Evolutionary conservation across 2,329 filamentous ascomycete species (phyloP).

Genomic region (Cladosporium cucumerinum): DNA sequence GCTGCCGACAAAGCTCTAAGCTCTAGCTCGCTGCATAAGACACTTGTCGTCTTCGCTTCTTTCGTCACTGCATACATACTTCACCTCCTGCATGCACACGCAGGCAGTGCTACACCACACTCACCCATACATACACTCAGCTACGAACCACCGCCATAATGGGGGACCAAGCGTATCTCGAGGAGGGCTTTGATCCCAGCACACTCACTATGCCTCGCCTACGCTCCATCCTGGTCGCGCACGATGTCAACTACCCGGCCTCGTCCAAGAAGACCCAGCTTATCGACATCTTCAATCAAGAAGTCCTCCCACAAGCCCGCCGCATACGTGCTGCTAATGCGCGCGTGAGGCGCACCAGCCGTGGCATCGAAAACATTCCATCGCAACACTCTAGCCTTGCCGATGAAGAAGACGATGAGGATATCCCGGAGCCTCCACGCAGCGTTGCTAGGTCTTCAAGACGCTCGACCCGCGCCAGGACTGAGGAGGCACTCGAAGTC

Average conservation of each 20-base stretch:
- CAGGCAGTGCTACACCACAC: not conserved
- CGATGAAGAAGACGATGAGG: constrained; percentile 48
- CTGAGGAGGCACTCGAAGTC: constrained; percentile 39
- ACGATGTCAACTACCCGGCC: constrained; percentile 80
- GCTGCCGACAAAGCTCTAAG: not conserved
- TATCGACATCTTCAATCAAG: constrained; percentile 74
- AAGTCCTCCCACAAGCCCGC: constrained; percentile 73
- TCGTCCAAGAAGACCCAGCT: constrained; percentile 90
- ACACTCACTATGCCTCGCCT: constrained; percentile 82
- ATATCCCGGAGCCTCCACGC: constrained; percentile 39
- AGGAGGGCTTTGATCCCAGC: constrained; percentile 79
- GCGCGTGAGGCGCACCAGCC: constrained; percentile 78
- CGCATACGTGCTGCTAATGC: constrained; percentile 73
- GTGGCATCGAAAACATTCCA: constrained; percentile 71
- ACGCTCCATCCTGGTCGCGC: constrained; percentile 84
- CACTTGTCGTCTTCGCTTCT: constrained; percentile 5
- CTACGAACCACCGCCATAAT: constrained; percentile 19
- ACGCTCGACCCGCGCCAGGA: constrained; percentile 31
- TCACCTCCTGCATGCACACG: not conserved
- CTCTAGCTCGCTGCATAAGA: not conserved
- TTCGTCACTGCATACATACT: not conserved
- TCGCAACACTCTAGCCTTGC: constrained; percentile 63
- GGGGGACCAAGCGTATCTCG: constrained; percentile 76
- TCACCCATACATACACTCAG: not conserved
- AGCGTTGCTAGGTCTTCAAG: constrained; percentile 22